Percentiles rank a stretch among this genome's conserved stretches.
phyloP scores from a whole-genome alignment of 164 flowering plant genomes.

The Vitis riparia region DNA sequence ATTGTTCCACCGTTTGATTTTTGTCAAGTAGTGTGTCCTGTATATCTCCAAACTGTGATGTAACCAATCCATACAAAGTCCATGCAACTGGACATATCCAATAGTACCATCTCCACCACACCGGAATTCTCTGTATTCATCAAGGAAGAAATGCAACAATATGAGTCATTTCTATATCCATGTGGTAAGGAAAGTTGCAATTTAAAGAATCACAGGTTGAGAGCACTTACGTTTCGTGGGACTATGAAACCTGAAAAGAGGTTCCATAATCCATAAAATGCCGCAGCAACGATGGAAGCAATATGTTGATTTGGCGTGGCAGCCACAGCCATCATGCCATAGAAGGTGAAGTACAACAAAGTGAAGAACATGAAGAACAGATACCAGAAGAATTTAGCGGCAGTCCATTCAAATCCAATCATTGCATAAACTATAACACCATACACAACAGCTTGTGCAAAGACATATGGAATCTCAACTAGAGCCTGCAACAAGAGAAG shows the following conservation, averaged over 20 bases:
- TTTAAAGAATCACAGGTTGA: not conserved
- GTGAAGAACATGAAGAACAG: conserved; percentile 42
- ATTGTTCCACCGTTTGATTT: conserved; percentile 22
- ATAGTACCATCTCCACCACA: conserved; percentile 41
- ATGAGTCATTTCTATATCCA: not conserved
- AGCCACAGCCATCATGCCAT: conserved; percentile 48
- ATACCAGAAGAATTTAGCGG: conserved; percentile 37
- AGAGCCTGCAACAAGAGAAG: conserved; percentile 24
- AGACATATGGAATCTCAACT: conserved; percentile 40
- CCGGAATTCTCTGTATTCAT: conserved; percentile 33
- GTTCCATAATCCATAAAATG: conserved; percentile 34
- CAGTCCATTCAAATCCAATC: conserved; percentile 48
- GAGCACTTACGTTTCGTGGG: conserved; percentile 27
- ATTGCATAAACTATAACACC: conserved; percentile 36
- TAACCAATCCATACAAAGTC: conserved; percentile 31
- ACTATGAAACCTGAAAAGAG: conserved; percentile 29
- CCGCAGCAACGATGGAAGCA: conserved; percentile 21
- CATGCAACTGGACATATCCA: conserved; percentile 35
- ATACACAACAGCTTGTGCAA: conserved; percentile 32
- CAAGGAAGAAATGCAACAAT: not conserved
- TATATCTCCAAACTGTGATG: conserved; percentile 27
- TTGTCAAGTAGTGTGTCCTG: not conserved
- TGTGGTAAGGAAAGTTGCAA: not conserved
- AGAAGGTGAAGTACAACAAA: conserved; percentile 39
- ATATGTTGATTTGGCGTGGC: conserved; percentile 36